Evolutionary conservation across 345 rosid species (phyloP), one percentile per base, ranked within the genome.

Genomic region (Turnera subulata): DNA sequence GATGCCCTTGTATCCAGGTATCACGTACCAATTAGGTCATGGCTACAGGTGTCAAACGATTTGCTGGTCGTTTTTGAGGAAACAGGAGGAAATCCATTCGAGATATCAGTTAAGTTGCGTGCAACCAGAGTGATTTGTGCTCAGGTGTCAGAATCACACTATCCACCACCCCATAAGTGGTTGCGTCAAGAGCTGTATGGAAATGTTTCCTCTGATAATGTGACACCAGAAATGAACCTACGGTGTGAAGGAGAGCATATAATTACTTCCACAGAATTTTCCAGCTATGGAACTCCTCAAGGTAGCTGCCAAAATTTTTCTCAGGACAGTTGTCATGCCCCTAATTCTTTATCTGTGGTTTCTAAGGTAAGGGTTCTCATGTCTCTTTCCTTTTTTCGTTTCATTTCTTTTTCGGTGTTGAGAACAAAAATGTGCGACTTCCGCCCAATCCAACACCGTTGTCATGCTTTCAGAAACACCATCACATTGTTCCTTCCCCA

Each of bases 21-120:
- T 80, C 95, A 91, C 53, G 67, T 91, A 40, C 98, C 98, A 40
- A n/a, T n/a, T n/a, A 82, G 90, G 25, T 74, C 96, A 9, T 91
- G 96, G 98, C 75, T 91, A 66, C 74, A 77, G 29, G 64, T 72
- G 20, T 79, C 94, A 44, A 71, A 78, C 58, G 88, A 91, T 70
- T 70, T 84, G 65, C 92, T 91, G 2, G 95, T 91, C 46, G 48
- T 91, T 63, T 86, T 91, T 68, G 98, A 91, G 82, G 98, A 91
- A 78, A 78, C 77, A 2, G 92, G 92, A 48, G 98, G 98, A 24
- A 81, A 91, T 75, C 96, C 98, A 24, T 91, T 80, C 64, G 81
- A 80, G 45, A 76, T 88, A 55, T 85, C 90, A n/a, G 56, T 81
- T 46, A 84, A 86, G 72, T 69, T 79, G 56, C 87, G 75, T 20